Percentiles rank a stretch among this genome's conserved stretches.
Conservation (phyloP, 208 protist genomes). For the Leishmania guyanensis region DNA sequence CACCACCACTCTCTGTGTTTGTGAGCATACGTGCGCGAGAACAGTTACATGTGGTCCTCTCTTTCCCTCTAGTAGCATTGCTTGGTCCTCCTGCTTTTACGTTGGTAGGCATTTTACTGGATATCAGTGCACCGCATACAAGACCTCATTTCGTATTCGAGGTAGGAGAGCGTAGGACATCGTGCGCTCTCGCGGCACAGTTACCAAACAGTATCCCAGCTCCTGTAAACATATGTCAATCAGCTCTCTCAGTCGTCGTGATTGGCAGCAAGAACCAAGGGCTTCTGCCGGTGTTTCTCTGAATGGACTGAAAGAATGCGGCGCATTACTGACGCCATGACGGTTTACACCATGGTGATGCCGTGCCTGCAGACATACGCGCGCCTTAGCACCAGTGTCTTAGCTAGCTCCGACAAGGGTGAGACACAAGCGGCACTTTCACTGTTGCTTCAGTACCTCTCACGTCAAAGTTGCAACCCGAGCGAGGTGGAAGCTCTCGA, state of each 20-base stretch:
- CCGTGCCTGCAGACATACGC: slow-evolving; percentile 8
- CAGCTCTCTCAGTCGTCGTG: not conserved
- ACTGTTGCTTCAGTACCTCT: slow-evolving; percentile 5
- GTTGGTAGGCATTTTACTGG: not conserved
- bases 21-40: not conserved
- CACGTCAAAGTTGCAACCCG: slow-evolving; percentile 18
- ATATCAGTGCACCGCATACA: not conserved
- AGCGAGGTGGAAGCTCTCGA: slow-evolving; percentile 24
- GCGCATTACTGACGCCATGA: not conserved
- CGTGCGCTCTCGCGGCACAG: not conserved
- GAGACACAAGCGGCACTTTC: slow-evolving; percentile 1
- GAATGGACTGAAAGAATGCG: not conserved
- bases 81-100: not conserved
- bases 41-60: not conserved
- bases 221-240: not conserved
- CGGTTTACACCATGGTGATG: not conserved
- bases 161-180: not conserved
- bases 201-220: not conserved
- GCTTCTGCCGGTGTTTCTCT: not conserved
- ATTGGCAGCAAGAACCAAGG: not conserved
- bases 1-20: not conserved
- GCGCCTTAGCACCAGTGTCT: slow-evolving; percentile 2
- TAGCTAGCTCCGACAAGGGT: not conserved
- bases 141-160: not conserved
- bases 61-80: not conserved